Conservation (phyloP, 169 alveolate genomes). For the Sarcocystis neurona region DNA sequence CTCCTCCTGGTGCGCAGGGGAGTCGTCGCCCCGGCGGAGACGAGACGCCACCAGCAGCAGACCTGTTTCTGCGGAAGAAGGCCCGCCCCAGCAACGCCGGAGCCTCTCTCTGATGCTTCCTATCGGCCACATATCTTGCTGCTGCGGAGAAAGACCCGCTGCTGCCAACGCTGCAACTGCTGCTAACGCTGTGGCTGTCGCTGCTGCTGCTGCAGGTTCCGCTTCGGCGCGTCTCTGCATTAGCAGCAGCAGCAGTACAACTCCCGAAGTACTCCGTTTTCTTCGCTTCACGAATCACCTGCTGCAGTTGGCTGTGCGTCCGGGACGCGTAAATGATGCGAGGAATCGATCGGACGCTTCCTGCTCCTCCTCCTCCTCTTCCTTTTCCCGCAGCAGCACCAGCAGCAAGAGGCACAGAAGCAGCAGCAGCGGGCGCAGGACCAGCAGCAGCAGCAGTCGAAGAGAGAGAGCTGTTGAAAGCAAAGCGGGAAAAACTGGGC, state of each 20-base stretch:
- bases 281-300: not conserved
- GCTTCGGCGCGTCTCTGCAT: not conserved
- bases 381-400: no score
- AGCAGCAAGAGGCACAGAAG: no score
- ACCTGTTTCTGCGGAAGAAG: not conserved
- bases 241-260: no score
- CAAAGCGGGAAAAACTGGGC: no score
- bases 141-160: not conserved
- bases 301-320: conserved; percentile 43
- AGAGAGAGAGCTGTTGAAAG: not conserved
- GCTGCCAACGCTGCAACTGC: not conserved
- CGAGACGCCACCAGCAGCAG: not conserved
- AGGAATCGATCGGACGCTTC: not conserved
- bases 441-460: not conserved
- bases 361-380: no score
- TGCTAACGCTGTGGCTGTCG: not conserved
- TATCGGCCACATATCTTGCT: no score
- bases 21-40: no score
- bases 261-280: not conserved
- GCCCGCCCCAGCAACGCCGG: not conserved
- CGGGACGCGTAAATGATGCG: conserved; percentile 24
- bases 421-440: no score
- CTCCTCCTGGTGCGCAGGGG: no score
- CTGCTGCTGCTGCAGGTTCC: conserved; percentile 1
- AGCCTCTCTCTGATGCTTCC: not conserved